Evolutionary conservation across 306 rosid species (phyloP).

Genomic region (Acacia confusa): DNA sequence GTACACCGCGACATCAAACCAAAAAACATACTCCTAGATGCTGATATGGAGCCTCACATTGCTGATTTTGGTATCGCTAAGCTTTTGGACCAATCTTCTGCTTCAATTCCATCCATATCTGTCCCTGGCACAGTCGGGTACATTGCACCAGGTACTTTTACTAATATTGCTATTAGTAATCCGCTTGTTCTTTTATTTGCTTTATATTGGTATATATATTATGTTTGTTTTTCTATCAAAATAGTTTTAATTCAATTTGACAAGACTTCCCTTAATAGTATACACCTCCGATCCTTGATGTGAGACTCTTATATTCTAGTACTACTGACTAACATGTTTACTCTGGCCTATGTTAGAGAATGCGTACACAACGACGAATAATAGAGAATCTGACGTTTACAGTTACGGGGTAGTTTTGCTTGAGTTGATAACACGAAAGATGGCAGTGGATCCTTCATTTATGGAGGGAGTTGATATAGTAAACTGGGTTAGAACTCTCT

Average conservation of each 20-base stretch:
- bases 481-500: constrained; percentile 55
- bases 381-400: constrained; percentile 70
- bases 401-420: constrained; percentile 85
- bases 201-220: too few species aligned
- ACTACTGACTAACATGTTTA: constrained; percentile 8
- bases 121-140: constrained; percentile 77
- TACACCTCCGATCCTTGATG: too few species aligned
- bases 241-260: too few species aligned
- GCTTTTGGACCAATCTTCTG: constrained; percentile 63
- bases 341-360: constrained; percentile 51
- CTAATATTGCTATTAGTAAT: background rate
- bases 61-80: constrained; percentile 87
- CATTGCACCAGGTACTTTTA: constrained; percentile 59
- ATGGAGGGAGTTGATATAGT: constrained; percentile 48
- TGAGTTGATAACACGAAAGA: constrained; percentile 74
- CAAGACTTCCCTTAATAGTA: too few species aligned
- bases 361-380: constrained; percentile 52
- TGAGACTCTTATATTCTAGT: too few species aligned
- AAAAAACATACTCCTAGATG: constrained; percentile 71
- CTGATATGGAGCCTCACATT: constrained; percentile 81
- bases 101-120: constrained; percentile 38
- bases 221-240: background rate
- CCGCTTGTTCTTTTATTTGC: constrained; percentile 13
- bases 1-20: constrained; percentile 90
- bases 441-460: constrained; percentile 54